A percentile compares a stretch with the other conserved stretches of the same genome.
Conservation (phyloP, 176 grass and related monocot genomes). For the Typha latifolia region DNA sequence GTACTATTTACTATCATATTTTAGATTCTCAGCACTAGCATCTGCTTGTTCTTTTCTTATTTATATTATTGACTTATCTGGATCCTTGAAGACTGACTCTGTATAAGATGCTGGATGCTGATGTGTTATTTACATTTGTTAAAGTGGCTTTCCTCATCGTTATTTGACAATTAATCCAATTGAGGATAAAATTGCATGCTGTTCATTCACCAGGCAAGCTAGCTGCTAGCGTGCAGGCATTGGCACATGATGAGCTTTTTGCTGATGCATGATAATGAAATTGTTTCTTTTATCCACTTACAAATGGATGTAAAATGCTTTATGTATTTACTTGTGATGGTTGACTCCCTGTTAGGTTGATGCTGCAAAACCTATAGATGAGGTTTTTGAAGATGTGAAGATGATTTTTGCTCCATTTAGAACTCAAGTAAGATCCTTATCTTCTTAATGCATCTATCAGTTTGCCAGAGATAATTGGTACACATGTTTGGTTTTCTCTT, state of each 20-base stretch:
- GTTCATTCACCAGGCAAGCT: no score
- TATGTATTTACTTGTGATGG: background rate
- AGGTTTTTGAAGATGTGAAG: slow-evolving; percentile 50
- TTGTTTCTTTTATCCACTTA: background rate
- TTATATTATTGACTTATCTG: no score
- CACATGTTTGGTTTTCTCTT: background rate
- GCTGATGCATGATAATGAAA: background rate
- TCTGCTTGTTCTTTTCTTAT: no score
- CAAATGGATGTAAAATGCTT: background rate
- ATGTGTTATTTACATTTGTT: no score
- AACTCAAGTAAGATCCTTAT: slow-evolving; percentile 17
- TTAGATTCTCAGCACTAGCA: background rate
- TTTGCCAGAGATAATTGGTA: background rate
- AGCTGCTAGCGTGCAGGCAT: no score
- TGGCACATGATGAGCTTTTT: no score
- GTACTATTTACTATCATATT: background rate
- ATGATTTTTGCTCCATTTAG: slow-evolving; percentile 23
- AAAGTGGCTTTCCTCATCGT: no score
- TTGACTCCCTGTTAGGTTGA: slow-evolving; percentile 27
- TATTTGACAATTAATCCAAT: no score
- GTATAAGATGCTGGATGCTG: no score
- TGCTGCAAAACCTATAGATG: slow-evolving; percentile 31
- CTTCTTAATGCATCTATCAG: background rate
- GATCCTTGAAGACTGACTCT: no score
- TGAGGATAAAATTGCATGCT: no score